Evolutionary conservation across 352 stramenopile genomes (phyloP).

Genomic region (Phytophthora cryptogea): DNA sequence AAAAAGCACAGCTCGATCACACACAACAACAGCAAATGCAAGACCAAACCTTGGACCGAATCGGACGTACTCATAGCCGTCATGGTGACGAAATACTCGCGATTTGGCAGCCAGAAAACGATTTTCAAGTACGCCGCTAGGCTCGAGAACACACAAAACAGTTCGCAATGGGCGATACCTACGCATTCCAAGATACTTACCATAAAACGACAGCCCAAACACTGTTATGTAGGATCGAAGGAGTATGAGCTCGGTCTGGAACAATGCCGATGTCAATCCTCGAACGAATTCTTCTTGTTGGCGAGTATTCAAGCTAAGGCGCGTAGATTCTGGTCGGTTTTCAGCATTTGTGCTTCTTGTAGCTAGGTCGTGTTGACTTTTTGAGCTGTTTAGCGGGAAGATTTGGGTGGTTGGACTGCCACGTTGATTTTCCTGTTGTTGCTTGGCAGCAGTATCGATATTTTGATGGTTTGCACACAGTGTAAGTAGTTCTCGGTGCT

Average conservation of each 20-base stretch:
- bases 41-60: slow-evolving; percentile 9
- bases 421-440: too few species aligned
- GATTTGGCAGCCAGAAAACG: slow-evolving; percentile 31
- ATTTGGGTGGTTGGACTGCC: too few species aligned
- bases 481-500: background rate
- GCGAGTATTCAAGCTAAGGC: background rate
- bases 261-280: slow-evolving; percentile 14
- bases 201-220: slow-evolving; percentile 29
- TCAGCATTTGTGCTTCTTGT: background rate
- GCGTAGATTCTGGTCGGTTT: background rate
- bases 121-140: slow-evolving; percentile 25
- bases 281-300: slow-evolving; percentile 19
- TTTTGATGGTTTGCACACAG: too few species aligned
- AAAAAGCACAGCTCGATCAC: slow-evolving; percentile 23
- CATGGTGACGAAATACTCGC: slow-evolving; percentile 32
- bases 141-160: slow-evolving; percentile 3
- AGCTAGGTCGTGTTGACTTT: background rate
- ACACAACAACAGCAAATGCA: slow-evolving; percentile 17
- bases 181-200: slow-evolving; percentile 5
- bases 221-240: slow-evolving; percentile 36
- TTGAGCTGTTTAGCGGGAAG: background rate
- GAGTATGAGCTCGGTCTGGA: slow-evolving; percentile 35
- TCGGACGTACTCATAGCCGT: slow-evolving; percentile 13
- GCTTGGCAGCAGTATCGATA: too few species aligned
- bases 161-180: background rate